Base-by-base conservation (phyloP, 1,284 basidiomycete species). In the Leccinum griseonigrum region DNA sequence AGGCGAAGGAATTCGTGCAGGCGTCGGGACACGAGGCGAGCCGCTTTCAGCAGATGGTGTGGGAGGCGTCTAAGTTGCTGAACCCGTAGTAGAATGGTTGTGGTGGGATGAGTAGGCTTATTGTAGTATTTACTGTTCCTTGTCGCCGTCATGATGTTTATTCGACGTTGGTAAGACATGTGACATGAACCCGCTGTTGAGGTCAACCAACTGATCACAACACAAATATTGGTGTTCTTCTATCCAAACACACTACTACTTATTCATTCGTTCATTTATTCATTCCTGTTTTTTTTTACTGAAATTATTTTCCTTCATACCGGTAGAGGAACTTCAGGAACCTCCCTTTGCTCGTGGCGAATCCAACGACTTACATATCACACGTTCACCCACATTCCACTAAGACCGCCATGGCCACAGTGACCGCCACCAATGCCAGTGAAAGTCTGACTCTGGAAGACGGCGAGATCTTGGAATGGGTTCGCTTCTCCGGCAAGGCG, bases 1-100 rank as follows among this genome's bases (percentile, higher is more conserved):
- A 82, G 66, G 73, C 74, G 9, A 65, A 59, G 38, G 75, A 75
- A 38, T 81, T 71, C 62, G 68, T 74, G 18, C 63, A 65, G 31
- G 60, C 26, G 2, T 52, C 34, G 7, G 55, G 56, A 22, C 40
- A 18, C 18, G 40, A 52, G 3, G 14, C 31, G 8, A 59, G 31
- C 18, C n/a, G 3, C 2, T 71, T 73, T 60, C 64, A 74, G 5
- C 40, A 57, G 38, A 60, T 74, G 69, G 60, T 72, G 0, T 60
- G 71, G 14, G 0, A 54, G 7, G 71, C 65, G 1, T 38, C 9
- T 3, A 54, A 3, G 6, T 48, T 63, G 58, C 56, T 74, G 64
- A 46, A 18, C 11, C 3, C 43, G 2, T 53, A 16, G 48, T 46
- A 22, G 43, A 46, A 46, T 22, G 3, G 18, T 14, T 51, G 13